Percentiles rank a stretch among this genome's conserved stretches.
Conservation (phyloP, 1,284 basidiomycete species). For the Kwoniella shivajii region DNA sequence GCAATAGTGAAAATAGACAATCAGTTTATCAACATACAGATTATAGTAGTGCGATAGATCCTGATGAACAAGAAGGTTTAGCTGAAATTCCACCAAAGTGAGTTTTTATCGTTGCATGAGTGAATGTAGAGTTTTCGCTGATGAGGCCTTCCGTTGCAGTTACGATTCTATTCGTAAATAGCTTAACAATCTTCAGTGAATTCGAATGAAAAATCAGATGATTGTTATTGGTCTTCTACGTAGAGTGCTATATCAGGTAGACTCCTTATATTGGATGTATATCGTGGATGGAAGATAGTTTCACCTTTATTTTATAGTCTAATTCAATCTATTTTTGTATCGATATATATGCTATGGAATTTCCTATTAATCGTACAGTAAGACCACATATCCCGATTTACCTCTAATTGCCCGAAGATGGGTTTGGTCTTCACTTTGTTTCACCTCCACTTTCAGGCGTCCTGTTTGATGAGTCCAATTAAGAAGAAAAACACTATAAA, state of each 20-base stretch:
- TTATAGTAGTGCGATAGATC: slow-evolving; percentile 30
- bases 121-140: not conserved
- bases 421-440: too few relatives aligned
- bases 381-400: too few relatives aligned
- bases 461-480: not conserved
- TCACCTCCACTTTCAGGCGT: not conserved
- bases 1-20: slow-evolving; percentile 20
- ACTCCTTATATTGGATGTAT: not conserved
- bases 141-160: not conserved
- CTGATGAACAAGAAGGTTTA: slow-evolving; percentile 19
- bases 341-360: too few relatives aligned
- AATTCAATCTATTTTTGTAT: too few relatives aligned
- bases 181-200: too few relatives aligned
- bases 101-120: slow-evolving; percentile 14
- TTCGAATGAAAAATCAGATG: not conserved
- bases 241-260: not conserved
- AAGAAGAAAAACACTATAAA: not conserved
- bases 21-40: slow-evolving; percentile 46
- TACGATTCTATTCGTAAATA: slow-evolving; percentile 3
- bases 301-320: not conserved
- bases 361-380: too few relatives aligned
- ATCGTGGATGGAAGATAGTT: not conserved
- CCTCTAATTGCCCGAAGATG: too few relatives aligned
- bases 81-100: slow-evolving; percentile 49
- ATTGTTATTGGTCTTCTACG: not conserved